Evolutionary conservation across 805 yeast species (phyloP), one percentile per base, ranked within the genome.

Genomic region (Yarrowia bubula): DNA sequence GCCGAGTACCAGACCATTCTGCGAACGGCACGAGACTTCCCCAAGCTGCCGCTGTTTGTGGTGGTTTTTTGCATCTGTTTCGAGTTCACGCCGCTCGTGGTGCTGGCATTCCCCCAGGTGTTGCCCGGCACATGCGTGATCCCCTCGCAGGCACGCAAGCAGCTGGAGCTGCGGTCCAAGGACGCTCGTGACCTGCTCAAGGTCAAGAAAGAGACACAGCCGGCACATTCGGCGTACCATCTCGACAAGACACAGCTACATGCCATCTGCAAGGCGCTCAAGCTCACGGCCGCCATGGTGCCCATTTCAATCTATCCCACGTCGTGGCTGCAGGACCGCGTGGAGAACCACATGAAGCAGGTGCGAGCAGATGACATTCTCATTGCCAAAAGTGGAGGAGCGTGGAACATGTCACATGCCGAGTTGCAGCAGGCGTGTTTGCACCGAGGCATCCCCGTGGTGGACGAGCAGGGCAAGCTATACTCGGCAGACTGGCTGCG

Each of bases 71-170:
- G 81, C n/a, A 69, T 85, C 0, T 81, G 84, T 67, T 84, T 84
- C 71, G 91, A 87, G 69, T 68, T 77, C 57, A 84, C 89, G 0
- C 84, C 89, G 0, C 53, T 83, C 0, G 67, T 86, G 7, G 80
- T 87, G 66, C 80, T 78, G 64, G 66, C 76, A 1, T 74, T 85
- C 55, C 91, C 92, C 0, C 79, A 79, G 44, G 69, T 86, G 13
- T 79, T 87, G 3, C 92, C 90, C 0, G 81, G 80, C 67, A 86
- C 89, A 0, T 86, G 90, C 73, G 76, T 82, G 7, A 72, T 85
- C 18, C 88, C 88, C 0, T 73, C 74, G 8, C 74, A 83, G 28
- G 69, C 43, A 11, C 55, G 53, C 6, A 60, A 64, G 15, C 11
- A 41, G 62, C 39, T 38, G 17, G 17, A 43, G 46, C 5, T 18